Conservation (phyloP, 78 protist species). For the Cyanophora paradoxa region DNA sequence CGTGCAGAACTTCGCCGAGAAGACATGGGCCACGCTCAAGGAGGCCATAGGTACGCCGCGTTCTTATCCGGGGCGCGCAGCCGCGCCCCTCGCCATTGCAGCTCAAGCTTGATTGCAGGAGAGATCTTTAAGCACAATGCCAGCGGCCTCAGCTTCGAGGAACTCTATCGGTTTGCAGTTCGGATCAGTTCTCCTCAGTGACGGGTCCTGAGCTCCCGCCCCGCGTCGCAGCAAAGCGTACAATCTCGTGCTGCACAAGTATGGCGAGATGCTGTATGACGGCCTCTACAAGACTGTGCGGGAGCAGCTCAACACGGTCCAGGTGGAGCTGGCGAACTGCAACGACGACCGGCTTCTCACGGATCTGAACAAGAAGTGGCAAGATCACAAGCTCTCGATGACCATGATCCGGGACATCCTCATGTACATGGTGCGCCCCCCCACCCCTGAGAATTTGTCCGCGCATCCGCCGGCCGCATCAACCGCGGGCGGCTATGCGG, state of each 20-base stretch:
- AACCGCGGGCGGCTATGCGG: too few species aligned
- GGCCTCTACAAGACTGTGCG: slow-evolving; percentile 50
- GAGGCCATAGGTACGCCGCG: too few species aligned
- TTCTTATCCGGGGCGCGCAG: too few species aligned
- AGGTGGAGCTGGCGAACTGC: slow-evolving; percentile 19
- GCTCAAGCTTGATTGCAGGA: too few species aligned
- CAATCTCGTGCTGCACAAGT: slow-evolving; percentile 79
- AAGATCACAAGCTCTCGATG: slow-evolving; percentile 64
- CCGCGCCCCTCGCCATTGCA: too few species aligned
- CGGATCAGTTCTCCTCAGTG: not conserved
- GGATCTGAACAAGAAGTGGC: slow-evolving; percentile 54
- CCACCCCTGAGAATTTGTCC: too few species aligned
- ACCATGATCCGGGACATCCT: slow-evolving; percentile 84
- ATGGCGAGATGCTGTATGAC: slow-evolving; percentile 70
- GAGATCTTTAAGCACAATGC: slow-evolving; percentile 73
- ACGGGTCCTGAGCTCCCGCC: not conserved
- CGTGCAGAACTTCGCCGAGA: too few species aligned
- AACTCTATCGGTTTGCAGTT: slow-evolving; percentile 52
- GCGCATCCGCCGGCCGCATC: too few species aligned
- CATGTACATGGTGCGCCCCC: slow-evolving; percentile 69
- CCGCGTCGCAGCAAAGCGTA: slow-evolving; percentile 59
- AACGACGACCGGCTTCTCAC: slow-evolving; percentile 51
- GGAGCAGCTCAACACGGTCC: slow-evolving; percentile 44
- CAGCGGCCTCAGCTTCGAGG: slow-evolving; percentile 76
- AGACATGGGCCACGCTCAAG: too few species aligned